Conservation (phyloP, 2,329 filamentous ascomycete species). For the Seiridium unicorne region DNA sequence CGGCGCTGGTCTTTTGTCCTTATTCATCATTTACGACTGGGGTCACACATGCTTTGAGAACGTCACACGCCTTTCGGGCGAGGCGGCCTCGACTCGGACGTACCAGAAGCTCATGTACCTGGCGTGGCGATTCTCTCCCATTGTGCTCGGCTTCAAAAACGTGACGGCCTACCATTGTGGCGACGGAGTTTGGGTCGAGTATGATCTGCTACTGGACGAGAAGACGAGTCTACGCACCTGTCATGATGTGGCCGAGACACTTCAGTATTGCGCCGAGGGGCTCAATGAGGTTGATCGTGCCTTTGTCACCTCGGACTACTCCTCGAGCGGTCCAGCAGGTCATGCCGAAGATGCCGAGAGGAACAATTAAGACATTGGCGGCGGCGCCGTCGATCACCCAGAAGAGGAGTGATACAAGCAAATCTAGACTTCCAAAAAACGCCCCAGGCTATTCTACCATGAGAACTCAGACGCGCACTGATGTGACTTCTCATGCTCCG, state of each 20-base stretch:
- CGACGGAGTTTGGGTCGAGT: slow-evolving; percentile 62
- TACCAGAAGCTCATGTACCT: slow-evolving; percentile 59
- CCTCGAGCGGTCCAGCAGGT: not conserved
- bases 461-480: too few species aligned
- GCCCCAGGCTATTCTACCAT: too few species aligned
- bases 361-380: not conserved
- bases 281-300: slow-evolving; percentile 36
- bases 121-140: slow-evolving; percentile 53
- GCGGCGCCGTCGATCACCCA: too few species aligned
- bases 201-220: slow-evolving; percentile 57
- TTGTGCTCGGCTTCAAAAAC: slow-evolving; percentile 53
- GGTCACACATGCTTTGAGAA: slow-evolving; percentile 59
- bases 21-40: slow-evolving; percentile 72
- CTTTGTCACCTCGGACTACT: slow-evolving; percentile 36
- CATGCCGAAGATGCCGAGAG: slow-evolving; percentile 6
- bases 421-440: too few species aligned
- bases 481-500: too few species aligned
- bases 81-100: slow-evolving; percentile 49
- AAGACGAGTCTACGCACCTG: slow-evolving; percentile 48
- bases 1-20: slow-evolving; percentile 60
- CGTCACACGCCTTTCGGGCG: slow-evolving; percentile 57
- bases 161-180: slow-evolving; percentile 60
- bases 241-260: slow-evolving; percentile 61
- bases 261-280: slow-evolving; percentile 61
- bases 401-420: too few species aligned